Base-by-base conservation (phyloP, 108 stramenopile species). In the Skeletonema menzelii region DNA sequence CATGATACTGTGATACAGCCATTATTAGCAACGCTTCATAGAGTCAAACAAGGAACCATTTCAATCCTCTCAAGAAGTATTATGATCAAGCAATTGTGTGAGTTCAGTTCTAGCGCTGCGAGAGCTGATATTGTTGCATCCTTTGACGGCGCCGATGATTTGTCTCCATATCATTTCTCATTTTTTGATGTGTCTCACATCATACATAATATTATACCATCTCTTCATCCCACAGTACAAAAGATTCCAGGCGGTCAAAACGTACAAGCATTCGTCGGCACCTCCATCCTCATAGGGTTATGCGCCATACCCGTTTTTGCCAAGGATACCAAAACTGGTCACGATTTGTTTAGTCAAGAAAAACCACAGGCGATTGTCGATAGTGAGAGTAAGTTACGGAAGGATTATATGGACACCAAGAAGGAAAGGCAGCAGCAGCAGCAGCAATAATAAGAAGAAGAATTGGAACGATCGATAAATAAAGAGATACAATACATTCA, bases 331-430 rank as follows among this genome's bases (percentile, higher is more conserved):
- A 85, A 86, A 42, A 73, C 77, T 2, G 91, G 91, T 15, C 91
- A 92, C 87, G 91, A 92, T 67, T 70, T 90, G 40, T 92, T 92
- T 57, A 78, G 75, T 66, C 87, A 87, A 31, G 91, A 92, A 58
- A 89, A 89, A 35, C 91, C 91, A 10, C 87, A 88, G 70, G 87
- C 85, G 27, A 81, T 92, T 53, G 74, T 84, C 11, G 82, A 76
- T 37, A 82, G 31, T 72, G 87, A 79, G 84, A 88, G 70, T 57
- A 73, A 32, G 64, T 69, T 75, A 64, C 67, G 59, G 47, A 84
- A 58, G 84, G 86, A 63, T 72, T 83, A 77, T 19, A 74, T 75
- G 46, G 71, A 76, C 4, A 27, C 40, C 17, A 76, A 56, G 60
- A 70, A 14, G 63, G 57, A 56, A 56, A 57, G 44, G 46, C 68